phyloP scores from a whole-genome alignment of 2,329 filamentous ascomycete species.

The Aureobasidium sp. region DNA sequence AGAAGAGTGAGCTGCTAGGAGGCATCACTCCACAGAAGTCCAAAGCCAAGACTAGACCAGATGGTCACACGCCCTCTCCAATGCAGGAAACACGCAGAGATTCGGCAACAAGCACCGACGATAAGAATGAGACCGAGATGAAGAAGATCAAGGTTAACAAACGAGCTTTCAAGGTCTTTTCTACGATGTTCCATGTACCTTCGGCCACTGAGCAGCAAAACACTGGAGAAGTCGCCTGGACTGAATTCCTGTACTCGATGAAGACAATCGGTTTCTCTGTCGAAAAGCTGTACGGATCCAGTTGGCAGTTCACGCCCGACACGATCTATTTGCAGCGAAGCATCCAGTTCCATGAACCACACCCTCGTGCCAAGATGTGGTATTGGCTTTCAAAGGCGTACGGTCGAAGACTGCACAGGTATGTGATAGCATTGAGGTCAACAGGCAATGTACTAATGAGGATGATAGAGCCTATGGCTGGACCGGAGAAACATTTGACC shows the following conservation, averaged over 20 bases:
- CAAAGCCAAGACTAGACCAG: slow-evolving; percentile 20
- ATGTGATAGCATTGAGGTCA: slow-evolving; percentile 34
- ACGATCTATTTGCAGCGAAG: slow-evolving; percentile 34
- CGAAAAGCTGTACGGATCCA: slow-evolving; percentile 52
- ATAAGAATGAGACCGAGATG: not conserved
- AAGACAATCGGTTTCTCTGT: slow-evolving; percentile 39
- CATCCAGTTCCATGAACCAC: slow-evolving; percentile 55
- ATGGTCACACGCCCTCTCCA: not conserved
- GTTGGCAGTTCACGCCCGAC: slow-evolving; percentile 49
- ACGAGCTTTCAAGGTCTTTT: slow-evolving; percentile 33
- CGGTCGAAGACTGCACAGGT: slow-evolving; percentile 40
- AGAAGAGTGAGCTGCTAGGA: slow-evolving; percentile 9
- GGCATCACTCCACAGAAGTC: slow-evolving; percentile 13
- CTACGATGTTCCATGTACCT: slow-evolving; percentile 33
- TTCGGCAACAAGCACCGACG: not conserved
- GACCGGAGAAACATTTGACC: slow-evolving; percentile 19
- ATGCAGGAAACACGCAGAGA: not conserved
- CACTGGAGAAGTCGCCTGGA: slow-evolving; percentile 45
- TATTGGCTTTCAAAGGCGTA: slow-evolving; percentile 38
- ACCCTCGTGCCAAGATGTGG: slow-evolving; percentile 45
- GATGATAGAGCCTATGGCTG: slow-evolving; percentile 19
- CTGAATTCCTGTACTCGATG: slow-evolving; percentile 47
- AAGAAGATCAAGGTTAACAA: slow-evolving; percentile 15
- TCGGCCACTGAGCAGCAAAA: slow-evolving; percentile 22
- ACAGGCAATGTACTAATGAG: slow-evolving; percentile 29